Base-by-base conservation (phyloP, 192 early-diverging fungal genomes). In the Thamnidium elegans region DNA sequence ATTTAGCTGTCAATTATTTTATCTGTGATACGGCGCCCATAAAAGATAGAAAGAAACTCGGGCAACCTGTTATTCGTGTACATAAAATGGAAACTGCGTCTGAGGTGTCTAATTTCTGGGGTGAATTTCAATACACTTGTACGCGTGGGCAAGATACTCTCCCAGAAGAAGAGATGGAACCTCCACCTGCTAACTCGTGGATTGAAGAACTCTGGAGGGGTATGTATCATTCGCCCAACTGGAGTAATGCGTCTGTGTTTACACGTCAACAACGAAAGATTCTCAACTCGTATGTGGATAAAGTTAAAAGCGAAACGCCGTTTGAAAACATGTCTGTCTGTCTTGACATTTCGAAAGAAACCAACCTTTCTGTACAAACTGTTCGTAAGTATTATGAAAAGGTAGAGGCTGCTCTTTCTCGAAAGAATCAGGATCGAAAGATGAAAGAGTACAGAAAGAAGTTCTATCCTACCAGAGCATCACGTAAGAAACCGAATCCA, bases 301-400 rank as follows among this genome's bases (percentile, higher is more conserved):
- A 19, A 9, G 34, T 52, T 20, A 54, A 60, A 14, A 19, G 20
- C 4, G 53, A 50, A 13, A 68, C 66, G 0, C 66, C 66, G 13
- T 6, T 34, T 3, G 7, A 11, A 13, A 53, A 53, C 14, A 8
- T 23, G 7, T 26, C 17, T n/a, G 43, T 58, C 4, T 58, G 53
- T 21, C 14, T 26, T 4, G 20, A 60, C 9, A 53, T 61, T 36
- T n/a, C 66, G 5, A 6, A 17, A n/a, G 56, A 60, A 19, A 11
- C 47, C 0, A 50, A 36, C 14, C 7, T 60, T 3, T 17, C 50
- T 14, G 4, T 50, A 1, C 21, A 11, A 8, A 21, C 39, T 4
- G 50, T 68, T 13, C 48, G 66, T 30, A 7, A 8, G 1, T 61
- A 58, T 36, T 68, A 68, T 61, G 13, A 36, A 0, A 68, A 68